These are phyloP conservation scores for Ceratocystis cubensis DNA, from an alignment of 2,329 filamentous ascomycete species.

Conservation along the genomic window DNA sequence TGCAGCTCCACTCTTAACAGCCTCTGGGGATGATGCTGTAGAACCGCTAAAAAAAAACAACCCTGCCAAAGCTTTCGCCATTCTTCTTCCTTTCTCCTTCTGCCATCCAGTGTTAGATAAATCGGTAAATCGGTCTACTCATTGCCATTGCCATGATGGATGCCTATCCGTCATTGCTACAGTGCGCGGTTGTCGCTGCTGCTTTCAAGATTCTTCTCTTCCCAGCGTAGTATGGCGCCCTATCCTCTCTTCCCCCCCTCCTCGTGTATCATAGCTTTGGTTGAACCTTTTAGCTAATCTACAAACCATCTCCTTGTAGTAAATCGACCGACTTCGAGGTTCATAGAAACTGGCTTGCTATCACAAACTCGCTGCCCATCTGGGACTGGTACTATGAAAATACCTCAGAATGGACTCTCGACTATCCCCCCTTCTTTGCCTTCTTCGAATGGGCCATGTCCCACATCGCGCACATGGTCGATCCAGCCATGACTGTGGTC, in stretches of 20 bases:
- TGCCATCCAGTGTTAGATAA: neutral
- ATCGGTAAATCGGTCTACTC: neutral
- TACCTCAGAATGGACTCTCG: slow-evolving; percentile 98
- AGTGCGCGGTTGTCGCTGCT: slow-evolving; percentile 74
- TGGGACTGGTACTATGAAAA: slow-evolving; percentile 94
- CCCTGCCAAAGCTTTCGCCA: neutral
- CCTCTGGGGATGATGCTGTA: neutral
- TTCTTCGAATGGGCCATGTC: slow-evolving; percentile 92
- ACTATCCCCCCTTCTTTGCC: slow-evolving; percentile 97
- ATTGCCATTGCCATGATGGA: slow-evolving; percentile 47
- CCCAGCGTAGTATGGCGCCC: slow-evolving; percentile 75
- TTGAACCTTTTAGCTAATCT: slow-evolving; percentile 7
- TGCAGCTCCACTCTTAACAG: neutral
- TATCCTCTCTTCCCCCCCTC: neutral
- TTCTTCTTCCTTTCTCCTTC: neutral
- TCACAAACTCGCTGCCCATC: slow-evolving; percentile 77
- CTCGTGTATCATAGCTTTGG: neutral
- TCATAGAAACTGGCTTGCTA: slow-evolving; percentile 95
- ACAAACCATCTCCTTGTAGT: slow-evolving; percentile 36
- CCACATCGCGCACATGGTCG: slow-evolving; percentile 61
- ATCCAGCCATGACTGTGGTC: slow-evolving; percentile 70
- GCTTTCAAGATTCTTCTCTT: slow-evolving; percentile 87
- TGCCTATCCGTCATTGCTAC: slow-evolving; percentile 71
- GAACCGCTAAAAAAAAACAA: neutral
- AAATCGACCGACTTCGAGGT: slow-evolving; percentile 99